A percentile compares a stretch with the other conserved stretches of the same genome.
These are phyloP conservation scores for Pseudogymnoascus sp. DNA, from an alignment of 2,329 filamentous ascomycete species.

Conservation along the genomic window DNA sequence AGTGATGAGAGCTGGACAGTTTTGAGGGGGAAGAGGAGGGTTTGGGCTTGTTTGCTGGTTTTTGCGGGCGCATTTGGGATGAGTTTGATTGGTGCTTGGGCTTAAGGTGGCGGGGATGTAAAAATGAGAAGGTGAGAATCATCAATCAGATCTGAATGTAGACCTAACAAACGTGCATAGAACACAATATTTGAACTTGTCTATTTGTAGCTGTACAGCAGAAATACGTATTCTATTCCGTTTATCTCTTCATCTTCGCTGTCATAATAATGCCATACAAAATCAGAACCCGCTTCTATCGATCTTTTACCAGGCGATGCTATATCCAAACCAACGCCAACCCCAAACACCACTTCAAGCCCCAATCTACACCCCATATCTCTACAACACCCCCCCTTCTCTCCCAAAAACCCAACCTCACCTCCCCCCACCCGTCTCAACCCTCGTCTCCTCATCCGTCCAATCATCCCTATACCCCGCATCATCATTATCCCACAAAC, in stretches of 20 bases:
- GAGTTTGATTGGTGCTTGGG: constrained; percentile 60
- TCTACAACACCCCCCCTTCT: constrained; percentile 9
- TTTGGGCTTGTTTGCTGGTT: constrained; percentile 54
- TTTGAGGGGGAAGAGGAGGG: constrained; percentile 45
- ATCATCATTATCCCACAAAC: constrained; percentile 25
- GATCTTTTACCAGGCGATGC: not conserved
- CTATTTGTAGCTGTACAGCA: not conserved
- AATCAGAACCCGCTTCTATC: not conserved
- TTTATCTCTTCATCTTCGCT: not conserved
- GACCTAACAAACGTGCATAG: not conserved
- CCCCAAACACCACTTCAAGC: not conserved
- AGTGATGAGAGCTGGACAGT: constrained; percentile 60
- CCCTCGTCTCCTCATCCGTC: constrained; percentile 22
- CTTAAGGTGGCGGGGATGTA: constrained; percentile 27
- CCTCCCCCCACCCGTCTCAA: not conserved
- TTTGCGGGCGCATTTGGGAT: constrained; percentile 52
- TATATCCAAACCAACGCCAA: constrained; percentile 5
- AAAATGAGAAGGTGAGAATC: not conserved
- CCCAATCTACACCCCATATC: not conserved
- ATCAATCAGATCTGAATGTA: not conserved
- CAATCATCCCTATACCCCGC: constrained; percentile 24
- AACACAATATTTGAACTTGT: too few relatives aligned
- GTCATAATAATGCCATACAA: not conserved
- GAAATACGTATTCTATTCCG: not conserved
- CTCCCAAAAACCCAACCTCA: constrained; percentile 15